Percentiles rank a stretch among this genome's conserved stretches.
These are phyloP conservation scores for Coelastrella sp. DNA, from an alignment of 139 green algal genomes.

Conservation along the genomic window DNA sequence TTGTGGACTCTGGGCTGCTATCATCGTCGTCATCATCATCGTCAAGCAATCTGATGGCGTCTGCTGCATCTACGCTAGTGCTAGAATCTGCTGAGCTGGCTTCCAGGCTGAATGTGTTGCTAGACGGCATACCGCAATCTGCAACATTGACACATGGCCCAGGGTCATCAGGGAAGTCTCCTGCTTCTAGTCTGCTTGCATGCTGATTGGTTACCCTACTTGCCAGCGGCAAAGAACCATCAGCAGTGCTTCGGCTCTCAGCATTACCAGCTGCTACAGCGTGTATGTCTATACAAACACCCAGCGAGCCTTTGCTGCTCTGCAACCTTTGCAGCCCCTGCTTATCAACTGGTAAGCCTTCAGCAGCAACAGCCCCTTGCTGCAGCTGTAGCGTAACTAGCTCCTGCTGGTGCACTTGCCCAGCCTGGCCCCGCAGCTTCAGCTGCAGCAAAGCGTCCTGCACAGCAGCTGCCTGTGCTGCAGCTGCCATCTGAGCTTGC, in stretches of 20 bases:
- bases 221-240: not conserved
- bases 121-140: not conserved
- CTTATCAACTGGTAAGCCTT: not conserved
- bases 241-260: too few species aligned
- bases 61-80: not conserved
- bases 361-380: too few species aligned
- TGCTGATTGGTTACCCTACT: too few species aligned
- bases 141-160: not conserved
- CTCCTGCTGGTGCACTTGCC: not conserved
- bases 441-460: not conserved
- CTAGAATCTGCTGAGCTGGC: not conserved
- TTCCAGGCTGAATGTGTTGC: not conserved
- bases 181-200: not conserved
- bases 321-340: not conserved
- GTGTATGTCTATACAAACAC: not conserved
- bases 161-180: not conserved
- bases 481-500: not conserved
- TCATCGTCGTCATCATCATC: not conserved
- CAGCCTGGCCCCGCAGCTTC: not conserved
- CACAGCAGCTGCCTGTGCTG: slow-evolving; percentile 19
- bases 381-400: not conserved
- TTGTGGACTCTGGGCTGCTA: not conserved
- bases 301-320: not conserved
- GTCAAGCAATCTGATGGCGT: not conserved
- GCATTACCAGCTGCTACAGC: not conserved